phyloP scores from a whole-genome alignment of 1,284 basidiomycete genomes.

The Melanopsichium pennsylvanicum region DNA sequence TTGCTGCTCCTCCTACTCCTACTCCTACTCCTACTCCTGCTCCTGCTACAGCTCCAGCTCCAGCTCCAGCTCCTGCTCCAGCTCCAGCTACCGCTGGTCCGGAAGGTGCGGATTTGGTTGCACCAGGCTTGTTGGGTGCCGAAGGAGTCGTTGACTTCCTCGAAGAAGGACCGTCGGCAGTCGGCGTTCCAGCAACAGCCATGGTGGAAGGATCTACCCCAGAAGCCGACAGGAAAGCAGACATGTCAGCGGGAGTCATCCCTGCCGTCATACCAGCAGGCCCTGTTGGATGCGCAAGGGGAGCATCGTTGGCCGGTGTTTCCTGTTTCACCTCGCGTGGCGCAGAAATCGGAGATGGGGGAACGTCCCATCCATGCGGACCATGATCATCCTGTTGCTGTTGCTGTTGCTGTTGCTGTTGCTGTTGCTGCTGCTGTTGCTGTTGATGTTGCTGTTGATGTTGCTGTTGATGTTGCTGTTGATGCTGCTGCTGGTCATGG shows the following conservation, averaged over 20 bases:
- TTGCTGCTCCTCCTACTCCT: background rate
- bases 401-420: too few species aligned
- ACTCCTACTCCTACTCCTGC: conserved; percentile 2
- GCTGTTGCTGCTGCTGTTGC: too few species aligned
- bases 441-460: too few species aligned
- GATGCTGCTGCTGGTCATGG: conserved; percentile 3
- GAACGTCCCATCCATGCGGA: conserved; percentile 20
- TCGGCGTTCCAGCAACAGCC: conserved; percentile 16
- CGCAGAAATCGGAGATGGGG: background rate
- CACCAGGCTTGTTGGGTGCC: background rate
- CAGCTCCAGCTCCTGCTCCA: background rate
- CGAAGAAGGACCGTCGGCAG: background rate
- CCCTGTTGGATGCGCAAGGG: background rate
- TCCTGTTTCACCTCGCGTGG: too few species aligned
- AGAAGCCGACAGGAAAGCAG: conserved; percentile 36
- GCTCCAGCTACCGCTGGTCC: conserved; percentile 2
- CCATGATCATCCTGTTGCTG: too few species aligned
- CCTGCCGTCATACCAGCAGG: conserved; percentile 7
- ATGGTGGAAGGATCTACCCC: conserved; percentile 31
- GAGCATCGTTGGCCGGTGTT: too few species aligned
- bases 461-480: too few species aligned
- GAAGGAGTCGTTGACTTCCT: background rate
- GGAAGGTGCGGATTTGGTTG: conserved; percentile 16
- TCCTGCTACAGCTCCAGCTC: background rate
- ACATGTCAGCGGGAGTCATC: conserved; percentile 39